Evolutionary conservation across 768 basidiomycete species (phyloP), one percentile per base, ranked within the genome.

Genomic region (Mycena latifolia): DNA sequence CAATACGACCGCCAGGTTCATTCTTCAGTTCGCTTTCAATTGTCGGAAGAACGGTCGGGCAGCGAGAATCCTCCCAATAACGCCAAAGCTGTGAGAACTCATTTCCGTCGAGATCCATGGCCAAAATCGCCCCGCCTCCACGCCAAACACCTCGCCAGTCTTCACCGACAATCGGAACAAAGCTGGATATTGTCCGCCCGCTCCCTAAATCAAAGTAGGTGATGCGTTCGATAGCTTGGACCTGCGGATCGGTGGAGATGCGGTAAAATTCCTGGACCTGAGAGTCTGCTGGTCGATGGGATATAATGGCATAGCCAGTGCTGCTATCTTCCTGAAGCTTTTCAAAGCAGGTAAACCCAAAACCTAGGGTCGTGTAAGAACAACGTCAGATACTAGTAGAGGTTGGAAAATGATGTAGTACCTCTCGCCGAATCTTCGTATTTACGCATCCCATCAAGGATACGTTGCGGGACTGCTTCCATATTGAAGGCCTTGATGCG

Each of bases 61-160:
- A 66, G 10, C 73, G 65, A 20, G 71, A 72, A 33, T 83, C 78
- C 53, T 82, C 81, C 82, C 82, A 83, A 69, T 82, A 80, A 33
- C 82, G 81, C 81, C 81, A 82, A 29, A 82, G 74, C n/a, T 83
- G 82, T 55, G 76, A 81, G 31, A 76, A 76, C 45, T 82, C 80
- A 41, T 77, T 82, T 52, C 80, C 80, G 31, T 77, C 76, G 28
- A 81, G 77, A 55, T 82, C 80, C 80, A 82, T 81, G 6, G 76
- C 66, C 73, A 82, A 75, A 39, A 81, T 73, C 1, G 78, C 74
- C 9, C 80, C 80, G 17, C 79, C 77, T 27, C 72, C 59, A 39
- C 80, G 79, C 69, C 73, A 77, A 28, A 74, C 63, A 10, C 81
- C 80, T 46, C 79, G 74, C 81, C 80, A 82, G 60, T 82, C 79